Percentiles rank a stretch among this genome's conserved stretches.
Evolutionary conservation across 805 yeast genomes (phyloP).

Genomic region (Geotrichum ghanense): DNA sequence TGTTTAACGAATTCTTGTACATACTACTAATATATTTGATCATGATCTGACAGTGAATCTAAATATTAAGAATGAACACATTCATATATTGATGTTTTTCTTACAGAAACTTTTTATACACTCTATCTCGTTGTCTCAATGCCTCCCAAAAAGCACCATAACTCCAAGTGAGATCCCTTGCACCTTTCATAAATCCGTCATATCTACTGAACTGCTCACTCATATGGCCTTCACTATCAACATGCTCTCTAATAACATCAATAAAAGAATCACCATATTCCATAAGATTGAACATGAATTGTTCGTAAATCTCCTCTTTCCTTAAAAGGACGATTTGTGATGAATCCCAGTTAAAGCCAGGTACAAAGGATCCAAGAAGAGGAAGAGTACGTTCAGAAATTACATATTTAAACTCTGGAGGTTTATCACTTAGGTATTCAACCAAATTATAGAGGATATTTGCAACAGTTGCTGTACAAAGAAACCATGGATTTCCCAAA

Average conservation of each 20-base stretch:
- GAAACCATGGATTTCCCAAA: conserved; percentile 92
- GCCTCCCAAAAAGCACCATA: conserved; percentile 69
- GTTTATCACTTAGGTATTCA: conserved; percentile 15
- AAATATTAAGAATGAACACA: not conserved
- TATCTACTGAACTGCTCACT: conserved; percentile 81
- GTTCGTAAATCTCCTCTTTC: conserved; percentile 8
- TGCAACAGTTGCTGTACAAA: conserved; percentile 31
- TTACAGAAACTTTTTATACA: not conserved
- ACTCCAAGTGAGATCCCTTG: conserved; percentile 82
- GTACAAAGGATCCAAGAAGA: conserved; percentile 12
- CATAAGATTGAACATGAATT: conserved; percentile 16
- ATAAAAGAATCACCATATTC: conserved; percentile 39
- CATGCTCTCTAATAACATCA: conserved; percentile 34
- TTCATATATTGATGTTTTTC: not conserved
- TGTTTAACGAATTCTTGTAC: no score
- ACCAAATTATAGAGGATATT: conserved; percentile 23
- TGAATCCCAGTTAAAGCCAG: conserved; percentile 14
- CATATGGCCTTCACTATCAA: conserved; percentile 55
- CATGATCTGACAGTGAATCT: no score
- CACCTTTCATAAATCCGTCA: conserved; percentile 83
- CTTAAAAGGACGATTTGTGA: conserved; percentile 6
- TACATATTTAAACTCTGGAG: conserved; percentile 9
- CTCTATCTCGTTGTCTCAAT: conserved; percentile 1
- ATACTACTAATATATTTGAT: no score
- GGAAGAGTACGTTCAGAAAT: conserved; percentile 6